Conservation (phyloP, 78 protist species). For the Creolimax fragrantissima region DNA sequence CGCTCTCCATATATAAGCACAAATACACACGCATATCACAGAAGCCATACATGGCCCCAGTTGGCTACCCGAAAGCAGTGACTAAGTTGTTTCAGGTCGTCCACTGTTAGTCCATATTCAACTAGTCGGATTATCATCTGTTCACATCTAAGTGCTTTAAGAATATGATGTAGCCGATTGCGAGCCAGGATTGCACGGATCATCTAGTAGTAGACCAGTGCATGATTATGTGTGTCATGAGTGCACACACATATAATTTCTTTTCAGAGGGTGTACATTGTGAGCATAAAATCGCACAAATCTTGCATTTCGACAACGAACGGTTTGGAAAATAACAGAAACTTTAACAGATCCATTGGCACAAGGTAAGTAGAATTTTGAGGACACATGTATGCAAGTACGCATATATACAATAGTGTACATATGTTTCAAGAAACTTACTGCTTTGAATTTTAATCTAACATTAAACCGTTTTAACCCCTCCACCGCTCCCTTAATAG, state of each 20-base stretch:
- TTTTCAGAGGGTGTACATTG: too few relatives aligned
- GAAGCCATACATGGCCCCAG: background rate
- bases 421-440: too few relatives aligned
- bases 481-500: background rate
- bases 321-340: too few relatives aligned
- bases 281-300: too few relatives aligned
- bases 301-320: too few relatives aligned
- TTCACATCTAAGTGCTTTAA: background rate
- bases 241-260: too few relatives aligned
- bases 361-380: too few relatives aligned
- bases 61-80: background rate
- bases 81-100: background rate
- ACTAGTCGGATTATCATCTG: background rate
- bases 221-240: too few relatives aligned
- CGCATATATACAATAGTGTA: too few relatives aligned
- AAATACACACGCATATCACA: background rate
- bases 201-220: too few relatives aligned
- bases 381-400: too few relatives aligned
- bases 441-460: conserved; percentile 7
- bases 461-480: background rate
- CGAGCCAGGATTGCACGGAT: background rate
- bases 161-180: background rate
- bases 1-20: background rate
- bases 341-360: too few relatives aligned
- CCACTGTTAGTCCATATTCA: background rate